A percentile compares a stretch with the other conserved stretches of the same genome.
Evolutionary conservation across 495 filamentous ascomycete genomes (phyloP).

Genomic region (Pseudomonodictys pantanalensis): DNA sequence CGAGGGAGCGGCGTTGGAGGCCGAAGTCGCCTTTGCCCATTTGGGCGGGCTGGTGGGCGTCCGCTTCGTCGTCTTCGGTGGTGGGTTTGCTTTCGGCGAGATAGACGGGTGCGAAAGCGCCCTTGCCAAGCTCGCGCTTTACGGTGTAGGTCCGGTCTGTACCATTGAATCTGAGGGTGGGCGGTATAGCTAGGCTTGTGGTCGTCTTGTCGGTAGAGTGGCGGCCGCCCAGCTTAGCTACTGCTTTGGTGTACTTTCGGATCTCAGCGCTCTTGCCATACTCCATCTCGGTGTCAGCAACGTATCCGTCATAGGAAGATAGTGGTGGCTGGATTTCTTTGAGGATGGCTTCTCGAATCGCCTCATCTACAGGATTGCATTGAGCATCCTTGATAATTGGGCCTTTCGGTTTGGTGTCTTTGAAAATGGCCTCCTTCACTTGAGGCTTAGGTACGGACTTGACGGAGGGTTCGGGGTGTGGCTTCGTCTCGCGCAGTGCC

Average conservation of each 20-base stretch:
- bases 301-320: slow-evolving; percentile 70
- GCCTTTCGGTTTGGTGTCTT: slow-evolving; percentile 46
- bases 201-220: slow-evolving; percentile 60
- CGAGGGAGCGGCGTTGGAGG: slow-evolving; percentile 54
- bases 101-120: slow-evolving; percentile 93
- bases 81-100: slow-evolving; percentile 63
- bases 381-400: slow-evolving; percentile 75
- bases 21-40: slow-evolving; percentile 48
- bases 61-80: slow-evolving; percentile 47
- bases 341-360: slow-evolving; percentile 69
- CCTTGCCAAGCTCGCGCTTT: slow-evolving; percentile 83
- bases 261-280: slow-evolving; percentile 69
- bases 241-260: slow-evolving; percentile 68
- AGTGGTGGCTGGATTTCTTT: slow-evolving; percentile 67
- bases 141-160: slow-evolving; percentile 65
- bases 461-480: slow-evolving; percentile 8
- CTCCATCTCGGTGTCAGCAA: slow-evolving; percentile 58
- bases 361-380: slow-evolving; percentile 83
- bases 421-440: slow-evolving; percentile 9
- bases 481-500: slow-evolving; percentile 40
- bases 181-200: slow-evolving; percentile 53
- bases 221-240: slow-evolving; percentile 56
- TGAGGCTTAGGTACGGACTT: slow-evolving; percentile 24
- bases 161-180: slow-evolving; percentile 66
- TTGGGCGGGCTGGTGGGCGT: slow-evolving; percentile 31